Conservation (phyloP, 805 yeast species). For the Jamesozyma jinghongensis region DNA sequence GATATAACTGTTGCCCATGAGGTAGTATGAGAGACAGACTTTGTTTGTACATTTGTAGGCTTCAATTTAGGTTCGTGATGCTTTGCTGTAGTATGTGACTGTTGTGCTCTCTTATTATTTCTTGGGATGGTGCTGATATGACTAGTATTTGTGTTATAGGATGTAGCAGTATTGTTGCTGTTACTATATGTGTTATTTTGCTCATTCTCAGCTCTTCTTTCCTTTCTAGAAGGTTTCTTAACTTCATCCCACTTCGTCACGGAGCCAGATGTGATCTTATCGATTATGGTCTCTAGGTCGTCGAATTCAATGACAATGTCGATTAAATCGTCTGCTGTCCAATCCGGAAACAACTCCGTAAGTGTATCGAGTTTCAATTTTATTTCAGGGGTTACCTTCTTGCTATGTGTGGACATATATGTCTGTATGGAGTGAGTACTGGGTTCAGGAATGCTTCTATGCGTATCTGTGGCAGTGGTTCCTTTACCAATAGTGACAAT, state of each 20-base stretch:
- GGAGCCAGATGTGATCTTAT: slow-evolving; percentile 82
- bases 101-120: not conserved
- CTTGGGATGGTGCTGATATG: not conserved
- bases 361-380: slow-evolving; percentile 44
- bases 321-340: slow-evolving; percentile 79
- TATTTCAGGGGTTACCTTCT: slow-evolving; percentile 27
- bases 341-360: slow-evolving; percentile 85
- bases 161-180: not conserved
- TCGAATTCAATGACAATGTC: slow-evolving; percentile 68
- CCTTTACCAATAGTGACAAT: too few species aligned
- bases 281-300: slow-evolving; percentile 72
- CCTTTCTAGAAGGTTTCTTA: slow-evolving; percentile 53
- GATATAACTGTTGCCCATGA: slow-evolving; percentile 34
- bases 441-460: not conserved
- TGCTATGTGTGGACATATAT: slow-evolving; percentile 7
- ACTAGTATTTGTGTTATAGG: not conserved
- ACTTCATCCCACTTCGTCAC: slow-evolving; percentile 94
- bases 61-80: slow-evolving; percentile 7
- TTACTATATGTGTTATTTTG: slow-evolving; percentile 1
- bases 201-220: slow-evolving; percentile 23
- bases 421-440: not conserved
- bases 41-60: slow-evolving; percentile 22
- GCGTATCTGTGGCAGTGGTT: too few species aligned
- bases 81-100: slow-evolving; percentile 5
- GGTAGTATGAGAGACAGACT: slow-evolving; percentile 18